Conservation (phyloP, 2,329 filamentous ascomycete genomes). For the Hypoxylon sp. region DNA sequence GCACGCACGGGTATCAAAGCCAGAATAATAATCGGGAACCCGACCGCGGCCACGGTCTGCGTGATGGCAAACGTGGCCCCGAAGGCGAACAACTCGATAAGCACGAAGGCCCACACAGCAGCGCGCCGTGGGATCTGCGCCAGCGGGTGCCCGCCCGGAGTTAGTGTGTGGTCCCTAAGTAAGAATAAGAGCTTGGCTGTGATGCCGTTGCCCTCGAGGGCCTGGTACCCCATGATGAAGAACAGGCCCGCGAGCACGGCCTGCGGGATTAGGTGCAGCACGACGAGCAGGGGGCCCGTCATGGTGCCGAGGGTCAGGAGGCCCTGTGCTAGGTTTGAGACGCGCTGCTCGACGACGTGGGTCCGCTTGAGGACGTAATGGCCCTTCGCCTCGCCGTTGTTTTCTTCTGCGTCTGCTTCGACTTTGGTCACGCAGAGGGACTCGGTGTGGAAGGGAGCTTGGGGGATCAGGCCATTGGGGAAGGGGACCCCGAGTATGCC, state of each 20-base stretch:
- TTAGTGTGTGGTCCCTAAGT: constrained; percentile 73
- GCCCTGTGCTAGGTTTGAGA: constrained; percentile 83
- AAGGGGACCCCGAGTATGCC: constrained; percentile 83
- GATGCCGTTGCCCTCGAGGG: constrained; percentile 81
- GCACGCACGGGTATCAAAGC: constrained; percentile 76
- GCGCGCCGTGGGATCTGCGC: constrained; percentile 69
- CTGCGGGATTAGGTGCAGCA: constrained; percentile 83
- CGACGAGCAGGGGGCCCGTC: constrained; percentile 78
- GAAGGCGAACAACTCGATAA: constrained; percentile 76
- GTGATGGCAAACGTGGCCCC: constrained; percentile 86
- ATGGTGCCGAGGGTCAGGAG: constrained; percentile 84
- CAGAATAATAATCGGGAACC: constrained; percentile 82
- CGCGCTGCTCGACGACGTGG: constrained; percentile 81
- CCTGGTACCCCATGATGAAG: constrained; percentile 87
- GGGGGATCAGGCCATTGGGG: constrained; percentile 85
- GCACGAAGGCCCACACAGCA: constrained; percentile 80
- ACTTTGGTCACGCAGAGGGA: constrained; percentile 79
- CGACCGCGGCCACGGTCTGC: constrained; percentile 84
- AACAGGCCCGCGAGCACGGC: constrained; percentile 84
- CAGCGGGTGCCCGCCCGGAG: constrained; percentile 70
- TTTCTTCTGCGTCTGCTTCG: constrained; percentile 67
- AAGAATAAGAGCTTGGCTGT: constrained; percentile 81
- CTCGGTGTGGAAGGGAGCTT: constrained; percentile 85
- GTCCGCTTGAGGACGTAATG: constrained; percentile 65
- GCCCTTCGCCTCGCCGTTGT: constrained; percentile 65